Base-by-base conservation (phyloP, 306 rosid species). In the Medicago arabica region DNA sequence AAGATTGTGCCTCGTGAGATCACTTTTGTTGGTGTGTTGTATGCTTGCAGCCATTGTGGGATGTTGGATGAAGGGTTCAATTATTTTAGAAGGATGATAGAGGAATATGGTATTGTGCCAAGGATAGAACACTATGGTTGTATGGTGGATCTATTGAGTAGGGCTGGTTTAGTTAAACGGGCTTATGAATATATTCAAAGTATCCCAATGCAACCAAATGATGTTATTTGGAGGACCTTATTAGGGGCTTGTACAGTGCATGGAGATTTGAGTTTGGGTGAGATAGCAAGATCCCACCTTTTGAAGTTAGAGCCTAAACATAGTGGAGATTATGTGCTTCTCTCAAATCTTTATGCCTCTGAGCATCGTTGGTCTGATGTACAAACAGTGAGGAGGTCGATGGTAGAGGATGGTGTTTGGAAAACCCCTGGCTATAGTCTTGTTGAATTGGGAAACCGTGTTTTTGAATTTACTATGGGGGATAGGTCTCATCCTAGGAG, bases 31-130 rank as follows among this genome's bases (percentile, higher is more conserved):
- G 90, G 90, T 68, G 90, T 80, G 9, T 34, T 87, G 57, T 87
- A 87, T 84, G 90, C 90, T 82, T 87, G 90, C 53, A 87, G 90
- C 51, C 90, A 87, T 50, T 87, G 90, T 70, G 85, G 88, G 54
- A 80, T 87, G 90, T 68, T 87, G 79, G 88, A 87, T 55, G 87
- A 82, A 50, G 90, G 90, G 63, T 87, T 87, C 50, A 17, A 77
- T 60, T 84, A 77, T 78, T 84, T 87, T 47, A 60, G 85, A 72
- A 82, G 83, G 74, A 84, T 87, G 90, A 62, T 82, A 19, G 82
- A 80, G 49, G 88, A 87, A 18, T 82, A 77, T 47, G 85, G 82
- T 19, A 80, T 87, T 41, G 44, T 51, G 78, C 90, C 90, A 0
- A 82, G 75, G 85, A 80, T 87, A 74, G 90, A 87, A 67, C 90